Evolutionary conservation across 139 green algal species (phyloP).

Genomic region (Astrephomene gubernaculifera): DNA sequence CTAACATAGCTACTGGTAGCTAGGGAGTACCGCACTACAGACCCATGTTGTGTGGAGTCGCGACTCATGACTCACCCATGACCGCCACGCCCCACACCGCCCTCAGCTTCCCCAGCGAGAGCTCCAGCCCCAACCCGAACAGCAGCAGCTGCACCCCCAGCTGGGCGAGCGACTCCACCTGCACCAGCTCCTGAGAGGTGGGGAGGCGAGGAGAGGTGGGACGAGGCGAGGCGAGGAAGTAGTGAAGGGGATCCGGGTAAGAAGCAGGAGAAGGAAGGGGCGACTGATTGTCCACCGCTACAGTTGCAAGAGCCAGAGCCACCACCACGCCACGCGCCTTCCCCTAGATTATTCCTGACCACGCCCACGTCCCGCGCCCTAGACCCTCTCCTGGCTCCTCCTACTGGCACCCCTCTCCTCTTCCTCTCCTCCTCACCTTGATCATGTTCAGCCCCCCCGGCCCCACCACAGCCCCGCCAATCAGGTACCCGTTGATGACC

Average conservation of each 20-base stretch:
- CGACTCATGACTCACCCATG: constrained; percentile 68
- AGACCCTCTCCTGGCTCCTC: no score
- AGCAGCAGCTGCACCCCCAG: constrained; percentile 96
- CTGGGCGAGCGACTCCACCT: constrained; percentile 95
- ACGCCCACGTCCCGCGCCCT: no score
- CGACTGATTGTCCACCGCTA: no score
- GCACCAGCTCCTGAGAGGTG: constrained; percentile 76
- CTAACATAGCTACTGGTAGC: no score
- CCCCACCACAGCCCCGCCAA: constrained; percentile 91
- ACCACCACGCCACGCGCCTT: no score
- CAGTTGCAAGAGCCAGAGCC: no score
- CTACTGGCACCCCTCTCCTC: not conserved
- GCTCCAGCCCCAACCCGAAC: constrained; percentile 95
- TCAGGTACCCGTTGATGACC: constrained; percentile 96
- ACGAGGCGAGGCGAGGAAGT: not conserved
- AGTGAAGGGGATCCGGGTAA: not conserved
- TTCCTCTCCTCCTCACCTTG: constrained; percentile 56
- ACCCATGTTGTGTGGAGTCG: no score
- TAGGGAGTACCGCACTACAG: no score
- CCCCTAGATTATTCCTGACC: no score
- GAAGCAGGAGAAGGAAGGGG: not conserved
- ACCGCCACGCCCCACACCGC: constrained; percentile 88
- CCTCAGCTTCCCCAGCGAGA: constrained; percentile 85
- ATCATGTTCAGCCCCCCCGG: constrained; percentile 89
- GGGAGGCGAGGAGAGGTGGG: not conserved